Base-by-base conservation (phyloP, 495 filamentous ascomycete species). In the Daldinia caldariorum region DNA sequence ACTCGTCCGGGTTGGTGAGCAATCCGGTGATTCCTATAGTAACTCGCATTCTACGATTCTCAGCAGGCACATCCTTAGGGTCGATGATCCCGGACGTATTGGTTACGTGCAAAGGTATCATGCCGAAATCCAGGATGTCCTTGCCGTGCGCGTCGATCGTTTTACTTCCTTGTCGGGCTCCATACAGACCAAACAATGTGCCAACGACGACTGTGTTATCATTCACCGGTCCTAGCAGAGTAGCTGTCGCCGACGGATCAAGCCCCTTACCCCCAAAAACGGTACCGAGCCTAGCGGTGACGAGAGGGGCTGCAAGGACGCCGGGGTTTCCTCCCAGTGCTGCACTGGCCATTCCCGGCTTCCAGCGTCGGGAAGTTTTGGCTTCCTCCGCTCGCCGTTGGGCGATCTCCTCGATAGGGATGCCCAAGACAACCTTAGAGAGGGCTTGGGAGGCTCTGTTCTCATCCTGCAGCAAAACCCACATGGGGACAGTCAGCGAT, bases 101-200 rank as follows among this genome's bases (percentile, higher is more conserved):
- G 7, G 68, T 47, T 34, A 85, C 83, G 47, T 87, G 87, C 41
- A 96, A 80, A 0, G 94, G 93, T 14, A 97, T 76, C 71, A 99
- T 94, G 6, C 88, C 93, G 77, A 97, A 97, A 77, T 97, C 94
- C 54, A 90, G 85, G 13, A 97, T 90, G 65, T 97, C 94, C 60
- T 87, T 89, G 16, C 92, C 89, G 78, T 97, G 95, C 47, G 89
- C 84, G 66, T 94, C 93, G 86, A 97, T 91, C 88, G 93, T 91
- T 75, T 92, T 87, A 34, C 90, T 89, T 1, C 90, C 91, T 88
- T 95, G 93, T 13, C 90, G 85, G 12, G 89, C 92, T 26, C 94
- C 94, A 75, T 95, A 97, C 8, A 94, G 91, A 34, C 94, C 94
- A 73, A 99, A 97, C 12, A 98, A 78, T 54, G 90, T 87, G 5